Percentiles rank a stretch among this genome's conserved stretches.
phyloP scores from a whole-genome alignment of 192 early-diverging fungal genomes.

The Coemansia sp. region DNA sequence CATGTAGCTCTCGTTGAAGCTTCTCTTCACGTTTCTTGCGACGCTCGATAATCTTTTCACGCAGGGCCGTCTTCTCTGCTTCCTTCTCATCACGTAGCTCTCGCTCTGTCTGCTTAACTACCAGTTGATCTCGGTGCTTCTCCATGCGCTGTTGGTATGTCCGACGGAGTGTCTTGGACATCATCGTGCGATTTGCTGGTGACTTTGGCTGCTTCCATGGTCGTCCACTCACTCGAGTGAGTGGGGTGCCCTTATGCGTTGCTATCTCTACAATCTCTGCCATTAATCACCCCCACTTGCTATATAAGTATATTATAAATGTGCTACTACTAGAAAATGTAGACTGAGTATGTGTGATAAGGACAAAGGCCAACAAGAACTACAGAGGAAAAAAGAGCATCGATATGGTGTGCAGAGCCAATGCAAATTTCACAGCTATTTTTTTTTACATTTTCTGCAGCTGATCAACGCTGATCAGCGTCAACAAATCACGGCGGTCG shows the following conservation, averaged over 20 bases:
- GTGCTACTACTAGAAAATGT: neutral
- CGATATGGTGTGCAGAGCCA: neutral
- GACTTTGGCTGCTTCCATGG: constrained; percentile 48
- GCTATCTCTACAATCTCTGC: neutral
- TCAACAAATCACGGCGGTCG: neutral
- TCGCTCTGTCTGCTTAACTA: constrained; percentile 27
- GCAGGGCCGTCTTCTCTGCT: constrained; percentile 27
- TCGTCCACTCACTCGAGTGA: constrained; percentile 43
- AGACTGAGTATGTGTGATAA: neutral
- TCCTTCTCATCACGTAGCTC: constrained; percentile 43
- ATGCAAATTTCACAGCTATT: neutral
- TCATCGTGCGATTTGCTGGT: constrained; percentile 44
- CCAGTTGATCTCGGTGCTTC: constrained; percentile 23
- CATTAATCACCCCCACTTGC: neutral
- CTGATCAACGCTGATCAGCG: neutral
- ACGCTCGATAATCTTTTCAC: constrained; percentile 40
- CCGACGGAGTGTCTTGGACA: constrained; percentile 42
- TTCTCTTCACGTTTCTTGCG: constrained; percentile 44
- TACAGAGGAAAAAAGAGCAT: neutral
- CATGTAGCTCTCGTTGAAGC: constrained; percentile 29
- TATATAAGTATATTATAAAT: neutral
- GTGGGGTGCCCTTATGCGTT: constrained; percentile 15
- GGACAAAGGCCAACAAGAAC: neutral
- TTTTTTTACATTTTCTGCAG: neutral
- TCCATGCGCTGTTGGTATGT: constrained; percentile 43